Conservation (phyloP, 75 land plant genomes). For the Larix kaempferi region DNA sequence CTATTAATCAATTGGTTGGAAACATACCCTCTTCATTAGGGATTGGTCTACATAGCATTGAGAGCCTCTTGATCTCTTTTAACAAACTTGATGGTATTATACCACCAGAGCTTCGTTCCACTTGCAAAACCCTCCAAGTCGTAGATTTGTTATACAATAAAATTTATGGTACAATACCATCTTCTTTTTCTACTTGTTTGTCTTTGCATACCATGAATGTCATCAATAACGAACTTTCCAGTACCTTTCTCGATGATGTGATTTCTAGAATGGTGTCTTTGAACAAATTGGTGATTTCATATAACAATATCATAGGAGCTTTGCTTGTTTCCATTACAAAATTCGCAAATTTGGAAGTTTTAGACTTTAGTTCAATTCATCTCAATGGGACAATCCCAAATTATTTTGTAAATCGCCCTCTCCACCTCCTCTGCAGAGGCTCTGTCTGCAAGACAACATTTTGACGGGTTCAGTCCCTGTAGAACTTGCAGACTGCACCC, state of each 20-base stretch:
- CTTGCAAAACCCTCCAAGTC: constrained; percentile 15
- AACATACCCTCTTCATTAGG: constrained; percentile 25
- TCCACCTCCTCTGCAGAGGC: constrained; percentile 34
- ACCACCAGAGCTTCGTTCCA: constrained; percentile 27
- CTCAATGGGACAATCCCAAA: constrained; percentile 43
- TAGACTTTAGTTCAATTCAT: constrained; percentile 69
- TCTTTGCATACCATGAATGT: constrained; percentile 18
- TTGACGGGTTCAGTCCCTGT: constrained; percentile 45
- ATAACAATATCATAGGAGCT: constrained; percentile 10
- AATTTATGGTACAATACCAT: constrained; percentile 21
- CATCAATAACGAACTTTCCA: constrained; percentile 28
- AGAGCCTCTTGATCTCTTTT: constrained; percentile 15
- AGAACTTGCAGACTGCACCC: constrained; percentile 42
- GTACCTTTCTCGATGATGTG: constrained; percentile 12
- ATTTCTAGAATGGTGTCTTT: background rate
- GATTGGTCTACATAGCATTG: constrained; percentile 10
- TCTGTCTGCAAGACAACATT: constrained; percentile 52
- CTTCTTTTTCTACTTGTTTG: constrained; percentile 10
- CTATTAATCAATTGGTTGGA: constrained; percentile 7
- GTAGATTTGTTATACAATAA: constrained; percentile 17
- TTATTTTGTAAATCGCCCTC: constrained; percentile 19
- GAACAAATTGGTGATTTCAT: constrained; percentile 3
- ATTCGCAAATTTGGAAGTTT: constrained; percentile 33
- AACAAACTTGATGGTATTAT: constrained; percentile 27
- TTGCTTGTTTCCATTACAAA: constrained; percentile 26